Base-by-base conservation (phyloP, 805 yeast genomes). In the Candida ortonii region DNA sequence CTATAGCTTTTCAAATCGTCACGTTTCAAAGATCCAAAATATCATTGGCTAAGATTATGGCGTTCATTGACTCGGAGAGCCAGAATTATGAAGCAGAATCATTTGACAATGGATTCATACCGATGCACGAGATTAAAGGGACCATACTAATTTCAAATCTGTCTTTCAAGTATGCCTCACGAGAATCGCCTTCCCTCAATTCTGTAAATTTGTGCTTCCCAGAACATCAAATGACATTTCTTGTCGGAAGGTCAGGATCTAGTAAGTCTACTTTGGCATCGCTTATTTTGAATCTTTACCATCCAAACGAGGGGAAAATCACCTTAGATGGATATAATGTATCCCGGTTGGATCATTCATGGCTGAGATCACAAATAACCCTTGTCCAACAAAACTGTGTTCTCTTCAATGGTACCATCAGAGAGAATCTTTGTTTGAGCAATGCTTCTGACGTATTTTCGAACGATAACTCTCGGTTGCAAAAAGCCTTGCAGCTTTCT, bases 211-310 rank as follows among this genome's bases (percentile, higher is more conserved):
- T 83, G 16, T 45, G 47, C 1, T 62, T 88, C 22, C 57, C 64
- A 1, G 56, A 73, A 1, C 68, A 72, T 1, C 45, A 61, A 20
- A 52, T 73, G 6, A 76, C 80, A 1, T 90, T 76, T 48, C 59
- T 93, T 4, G 73, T 93, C 25, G 99, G 99, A 1, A 68, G 71
- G 41, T 88, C 97, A 0, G 99, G 99, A 0, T 80, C 89, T 0
- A 98, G 98, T 0, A 93, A 93, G 56, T 90, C 97, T 0, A 83
- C 97, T 0, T 41, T 93, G 2, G 73, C 82, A 0, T 71, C 71
- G 22, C 55, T 93, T 2, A 47, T 93, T 1, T 54, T 83, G 35
- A 72, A 72, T 17, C 69, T 85, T 16, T 87, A 89, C 48, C 42
- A 55, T 0, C 61, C 84, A 43, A 41, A 55, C 0, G 36, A 54